Evolutionary conservation across 1,284 basidiomycete genomes (phyloP).

Genomic region (Moesziomyces sp.): DNA sequence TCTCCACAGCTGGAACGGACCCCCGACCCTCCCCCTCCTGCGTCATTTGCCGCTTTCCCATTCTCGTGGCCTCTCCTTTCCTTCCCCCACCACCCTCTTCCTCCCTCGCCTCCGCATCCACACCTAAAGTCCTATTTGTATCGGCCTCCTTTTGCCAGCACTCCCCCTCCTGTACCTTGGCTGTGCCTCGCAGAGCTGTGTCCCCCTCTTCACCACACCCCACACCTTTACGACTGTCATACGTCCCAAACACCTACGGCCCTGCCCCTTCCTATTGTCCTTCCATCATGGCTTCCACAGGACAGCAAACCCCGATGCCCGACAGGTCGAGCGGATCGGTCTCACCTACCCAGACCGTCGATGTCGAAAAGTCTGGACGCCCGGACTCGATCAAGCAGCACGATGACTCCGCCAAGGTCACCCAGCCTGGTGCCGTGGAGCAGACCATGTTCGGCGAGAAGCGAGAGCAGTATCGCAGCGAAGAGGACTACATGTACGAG

Average conservation of each 20-base stretch:
- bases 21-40: background rate
- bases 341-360: conserved; percentile 31
- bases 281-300: conserved; percentile 34
- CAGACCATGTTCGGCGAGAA: conserved; percentile 53
- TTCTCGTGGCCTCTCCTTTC: background rate
- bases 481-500: conserved; percentile 54
- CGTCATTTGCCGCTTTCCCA: background rate
- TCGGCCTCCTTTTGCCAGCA: too few relatives aligned
- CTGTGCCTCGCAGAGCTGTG: background rate
- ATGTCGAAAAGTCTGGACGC: conserved; percentile 30
- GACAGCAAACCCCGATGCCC: conserved; percentile 16
- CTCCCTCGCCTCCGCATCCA: background rate
- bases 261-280: background rate
- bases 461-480: conserved; percentile 48
- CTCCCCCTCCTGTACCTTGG: background rate
- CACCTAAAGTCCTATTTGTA: background rate
- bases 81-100: background rate
- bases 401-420: conserved; percentile 12
- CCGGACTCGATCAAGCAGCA: conserved; percentile 21
- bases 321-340: conserved; percentile 30
- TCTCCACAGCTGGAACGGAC: background rate
- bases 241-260: background rate
- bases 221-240: background rate
- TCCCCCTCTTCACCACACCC: background rate
- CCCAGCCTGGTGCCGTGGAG: conserved; percentile 1